Base-by-base conservation (phyloP, 441 rosid genomes). In the Jatropha podagrica region DNA sequence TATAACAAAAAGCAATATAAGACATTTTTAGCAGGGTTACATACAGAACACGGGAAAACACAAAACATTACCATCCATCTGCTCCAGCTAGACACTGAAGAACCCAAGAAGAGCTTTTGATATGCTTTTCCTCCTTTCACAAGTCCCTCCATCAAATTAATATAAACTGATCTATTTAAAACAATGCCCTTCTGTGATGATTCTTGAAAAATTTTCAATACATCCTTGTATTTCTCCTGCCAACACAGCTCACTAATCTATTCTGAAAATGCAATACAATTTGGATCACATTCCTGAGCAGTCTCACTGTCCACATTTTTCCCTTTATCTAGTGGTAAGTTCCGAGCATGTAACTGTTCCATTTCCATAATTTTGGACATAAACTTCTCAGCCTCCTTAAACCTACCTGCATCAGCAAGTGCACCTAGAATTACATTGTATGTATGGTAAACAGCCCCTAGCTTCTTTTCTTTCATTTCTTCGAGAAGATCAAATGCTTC, bases 231-330 rank as follows among this genome's bases (percentile, higher is more conserved):
- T 76, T 76, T 91, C 78, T 90, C 87, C 68, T 82, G 88, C 65
- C 72, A 74, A 73, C 94, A 95, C 20, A 91, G 88, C 55, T 90
- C 90, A 76, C 75, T 85, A 71, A 91, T 90, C 76, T 88, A 80
- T 77, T 88, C 90, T 0, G 96, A 88, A 72, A 81, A 83, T n/a
- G 86, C 81, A 73, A 82, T 27, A 64, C 81, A 76, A 77, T 82
- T 81, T 66, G 67, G 73, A 75, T 83, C 86, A 71, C 74, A 55
- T 82, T 85, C 88, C 77, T 79, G 81, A 5, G 27, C 48, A 65
- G 77, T 78, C 73, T 83, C 85, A 81, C 23, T 68, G 61, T 46
- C 68, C 40, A 27, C 62, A 26, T 58, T 69, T 51, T 80, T 65
- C 40, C 59, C 72, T 59, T 81, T 77, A 69, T 71, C 79, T 71